A percentile compares a stretch with the other conserved stretches of the same genome.
Conservation (phyloP, 345 rosid genomes). For the Camelina neglecta region DNA sequence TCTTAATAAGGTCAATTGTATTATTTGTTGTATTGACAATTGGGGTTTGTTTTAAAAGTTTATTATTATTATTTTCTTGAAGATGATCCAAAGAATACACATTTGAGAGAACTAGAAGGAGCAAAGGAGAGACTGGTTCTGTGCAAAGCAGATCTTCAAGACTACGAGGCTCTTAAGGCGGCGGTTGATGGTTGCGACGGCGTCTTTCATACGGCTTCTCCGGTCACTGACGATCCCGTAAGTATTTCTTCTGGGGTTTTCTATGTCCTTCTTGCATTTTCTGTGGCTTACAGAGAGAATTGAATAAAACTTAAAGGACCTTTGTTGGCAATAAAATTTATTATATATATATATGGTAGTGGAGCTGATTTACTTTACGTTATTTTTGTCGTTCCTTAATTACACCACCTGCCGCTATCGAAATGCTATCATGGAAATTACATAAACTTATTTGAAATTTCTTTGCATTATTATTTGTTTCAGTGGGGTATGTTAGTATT, state of each 20-base stretch:
- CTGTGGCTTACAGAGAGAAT: neutral
- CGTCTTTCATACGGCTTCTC: constrained; percentile 96
- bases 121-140: constrained; percentile 78
- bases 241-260: constrained; percentile 31
- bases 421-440: neutral
- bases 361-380: constrained; percentile 11
- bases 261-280: constrained; percentile 16
- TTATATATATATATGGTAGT: constrained; percentile 10
- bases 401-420: neutral
- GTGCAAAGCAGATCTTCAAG: constrained; percentile 80
- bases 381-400: neutral
- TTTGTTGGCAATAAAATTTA: too few species aligned
- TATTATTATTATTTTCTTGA: neutral
- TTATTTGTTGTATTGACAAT: neutral
- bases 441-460: neutral
- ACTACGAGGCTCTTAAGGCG: constrained; percentile 61
- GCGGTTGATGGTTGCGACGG: constrained; percentile 88
- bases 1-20: neutral
- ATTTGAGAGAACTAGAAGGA: constrained; percentile 89
- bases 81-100: constrained; percentile 92
- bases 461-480: neutral
- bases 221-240: constrained; percentile 96
- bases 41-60: neutral
- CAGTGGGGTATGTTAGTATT: neutral
- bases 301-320: constrained; percentile 19